Percentiles rank a stretch among this genome's conserved stretches.
These are phyloP conservation scores for Dacryopinax spathularia DNA, from an alignment of 768 basidiomycete genomes.

Conservation along the genomic window DNA sequence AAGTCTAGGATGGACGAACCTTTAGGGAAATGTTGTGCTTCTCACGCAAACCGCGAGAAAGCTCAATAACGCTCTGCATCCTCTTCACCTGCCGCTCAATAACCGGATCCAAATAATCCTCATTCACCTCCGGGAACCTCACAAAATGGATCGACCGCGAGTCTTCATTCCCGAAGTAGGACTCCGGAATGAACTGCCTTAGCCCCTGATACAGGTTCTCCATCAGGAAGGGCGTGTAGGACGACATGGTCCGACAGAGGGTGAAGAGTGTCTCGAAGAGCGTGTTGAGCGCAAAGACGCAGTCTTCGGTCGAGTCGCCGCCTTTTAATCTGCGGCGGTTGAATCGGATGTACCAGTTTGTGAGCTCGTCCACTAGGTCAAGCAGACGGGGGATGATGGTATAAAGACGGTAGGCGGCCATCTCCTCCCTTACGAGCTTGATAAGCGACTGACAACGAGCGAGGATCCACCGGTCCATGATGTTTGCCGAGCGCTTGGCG, in stretches of 20 bases:
- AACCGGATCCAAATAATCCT: conserved; percentile 84
- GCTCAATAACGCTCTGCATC: conserved; percentile 89
- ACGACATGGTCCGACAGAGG: conserved; percentile 90
- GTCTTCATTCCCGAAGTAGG: conserved; percentile 50
- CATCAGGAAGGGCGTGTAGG: conserved; percentile 95
- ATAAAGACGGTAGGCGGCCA: conserved; percentile 91
- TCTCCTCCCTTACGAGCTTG: conserved; percentile 78
- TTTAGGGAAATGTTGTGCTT: conserved; percentile 76
- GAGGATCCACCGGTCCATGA: conserved; percentile 98
- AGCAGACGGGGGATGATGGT: conserved; percentile 92
- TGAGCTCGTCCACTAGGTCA: conserved; percentile 86
- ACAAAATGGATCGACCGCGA: conserved; percentile 91
- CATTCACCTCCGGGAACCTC: conserved; percentile 81
- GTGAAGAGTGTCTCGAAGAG: conserved; percentile 92
- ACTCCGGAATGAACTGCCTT: conserved; percentile 66
- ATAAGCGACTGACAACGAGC: conserved; percentile 97
- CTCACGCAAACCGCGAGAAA: conserved; percentile 79
- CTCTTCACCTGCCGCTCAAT: conserved; percentile 90
- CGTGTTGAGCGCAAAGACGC: conserved; percentile 77
- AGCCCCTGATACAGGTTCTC: conserved; percentile 93
- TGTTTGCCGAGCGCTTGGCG: conserved; percentile 68
- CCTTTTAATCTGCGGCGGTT: conserved; percentile 93
- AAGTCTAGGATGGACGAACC: conserved; percentile 40
- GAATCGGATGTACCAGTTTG: conserved; percentile 99
- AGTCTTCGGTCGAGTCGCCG: conserved; percentile 80